These are phyloP conservation scores for Graphiopsis chlorocephala DNA, from an alignment of 2,329 filamentous ascomycete species.

Conservation along the genomic window DNA sequence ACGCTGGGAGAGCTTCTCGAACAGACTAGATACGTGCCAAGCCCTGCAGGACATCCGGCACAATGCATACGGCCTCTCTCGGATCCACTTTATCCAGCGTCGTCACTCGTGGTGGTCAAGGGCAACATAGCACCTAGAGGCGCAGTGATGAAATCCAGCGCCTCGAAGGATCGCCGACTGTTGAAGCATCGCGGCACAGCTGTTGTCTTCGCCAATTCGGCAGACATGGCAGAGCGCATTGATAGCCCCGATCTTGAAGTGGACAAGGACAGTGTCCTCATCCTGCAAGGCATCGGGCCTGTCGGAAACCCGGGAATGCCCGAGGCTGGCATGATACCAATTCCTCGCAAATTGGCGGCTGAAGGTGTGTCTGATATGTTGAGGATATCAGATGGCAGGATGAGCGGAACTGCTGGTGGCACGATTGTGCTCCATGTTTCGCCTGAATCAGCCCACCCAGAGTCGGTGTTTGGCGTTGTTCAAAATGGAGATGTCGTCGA, in stretches of 20 bases:
- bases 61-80: constrained; percentile 47
- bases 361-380: constrained; percentile 54
- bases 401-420: constrained; percentile 56
- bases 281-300: constrained; percentile 51
- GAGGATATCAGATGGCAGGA: constrained; percentile 53
- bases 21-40: constrained; percentile 38
- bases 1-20: constrained; percentile 49
- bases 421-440: constrained; percentile 55
- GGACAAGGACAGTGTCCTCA: constrained; percentile 44
- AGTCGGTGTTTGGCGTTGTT: constrained; percentile 49
- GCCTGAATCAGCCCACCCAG: constrained; percentile 49
- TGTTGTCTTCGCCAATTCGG: constrained; percentile 49
- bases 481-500: constrained; percentile 48
- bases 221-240: constrained; percentile 47
- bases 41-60: constrained; percentile 40
- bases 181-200: constrained; percentile 46
- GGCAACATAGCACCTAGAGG: constrained; percentile 51
- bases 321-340: constrained; percentile 51
- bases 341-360: constrained; percentile 45
- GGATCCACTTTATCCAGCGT: constrained; percentile 45
- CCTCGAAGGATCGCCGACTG: constrained; percentile 47
- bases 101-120: constrained; percentile 45
- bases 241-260: constrained; percentile 47
- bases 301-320: constrained; percentile 55
- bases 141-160: constrained; percentile 51